Conservation (phyloP, 352 stramenopile species). For the Globisporangium camurandrum region DNA sequence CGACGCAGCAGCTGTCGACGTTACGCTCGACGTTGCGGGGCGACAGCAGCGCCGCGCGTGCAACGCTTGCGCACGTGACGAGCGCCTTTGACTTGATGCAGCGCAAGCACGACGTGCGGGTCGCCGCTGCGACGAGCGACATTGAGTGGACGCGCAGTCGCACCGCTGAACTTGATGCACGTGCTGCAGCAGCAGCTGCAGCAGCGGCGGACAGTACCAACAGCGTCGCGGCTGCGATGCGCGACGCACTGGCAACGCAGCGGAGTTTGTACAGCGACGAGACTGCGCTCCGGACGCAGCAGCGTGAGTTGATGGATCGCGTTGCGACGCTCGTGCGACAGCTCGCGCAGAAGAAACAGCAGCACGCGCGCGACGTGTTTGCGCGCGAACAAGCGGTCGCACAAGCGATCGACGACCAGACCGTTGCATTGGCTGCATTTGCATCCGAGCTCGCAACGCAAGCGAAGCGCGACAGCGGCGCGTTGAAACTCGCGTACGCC, state of each 20-base stretch:
- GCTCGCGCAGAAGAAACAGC: constrained; percentile 50
- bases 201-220: too few species aligned
- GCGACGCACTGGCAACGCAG: constrained; percentile 28
- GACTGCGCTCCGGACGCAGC: constrained; percentile 38
- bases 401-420: constrained; percentile 26
- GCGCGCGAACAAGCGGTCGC: constrained; percentile 32
- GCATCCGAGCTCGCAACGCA: constrained; percentile 46
- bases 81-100: constrained; percentile 45
- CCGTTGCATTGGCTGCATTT: constrained; percentile 36
- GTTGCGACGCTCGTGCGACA: constrained; percentile 50
- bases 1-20: constrained; percentile 47
- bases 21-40: constrained; percentile 29
- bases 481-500: constrained; percentile 38
- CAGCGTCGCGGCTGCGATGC: constrained; percentile 16
- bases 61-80: too few species aligned
- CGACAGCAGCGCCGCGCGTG: constrained; percentile 35
- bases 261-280: constrained; percentile 49
- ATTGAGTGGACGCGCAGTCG: constrained; percentile 44
- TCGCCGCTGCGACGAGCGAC: constrained; percentile 46
- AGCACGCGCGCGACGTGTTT: constrained; percentile 49
- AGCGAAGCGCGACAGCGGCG: constrained; percentile 35
- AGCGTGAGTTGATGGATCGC: constrained; percentile 48
- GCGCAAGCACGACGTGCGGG: constrained; percentile 44
- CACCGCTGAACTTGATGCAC: constrained; percentile 27
- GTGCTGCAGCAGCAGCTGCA: not conserved